phyloP scores from a whole-genome alignment of 805 yeast genomes.

The Maudiozyma pseudohumilis region DNA sequence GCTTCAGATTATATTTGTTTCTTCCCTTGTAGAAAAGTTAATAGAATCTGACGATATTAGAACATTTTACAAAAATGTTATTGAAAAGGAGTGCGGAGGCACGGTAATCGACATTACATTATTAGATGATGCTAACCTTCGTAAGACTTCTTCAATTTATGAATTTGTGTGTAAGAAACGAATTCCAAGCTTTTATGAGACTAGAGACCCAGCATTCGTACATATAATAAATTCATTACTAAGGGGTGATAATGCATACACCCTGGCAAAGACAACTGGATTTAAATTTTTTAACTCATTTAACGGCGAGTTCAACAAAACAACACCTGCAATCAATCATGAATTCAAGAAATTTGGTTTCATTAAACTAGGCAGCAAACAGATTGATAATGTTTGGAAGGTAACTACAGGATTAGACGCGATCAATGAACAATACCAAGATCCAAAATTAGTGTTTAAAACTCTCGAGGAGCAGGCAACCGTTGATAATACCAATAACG shows the following conservation, averaged over 20 bases:
- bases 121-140: constrained; percentile 10
- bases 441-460: constrained; percentile 19
- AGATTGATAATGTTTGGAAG: constrained; percentile 30
- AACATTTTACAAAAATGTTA: constrained; percentile 14
- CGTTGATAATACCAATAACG: constrained; percentile 4
- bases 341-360: constrained; percentile 25
- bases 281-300: constrained; percentile 19
- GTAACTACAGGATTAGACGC: constrained; percentile 31
- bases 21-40: constrained; percentile 11
- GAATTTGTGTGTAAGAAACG: constrained; percentile 12
- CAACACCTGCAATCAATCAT: constrained; percentile 6
- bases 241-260: constrained; percentile 10
- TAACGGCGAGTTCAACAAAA: not conserved
- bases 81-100: constrained; percentile 14
- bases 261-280: constrained; percentile 17
- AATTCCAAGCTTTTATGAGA: constrained; percentile 15
- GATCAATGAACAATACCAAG: constrained; percentile 16
- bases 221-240: constrained; percentile 9
- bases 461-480: constrained; percentile 10
- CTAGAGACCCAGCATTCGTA: constrained; percentile 18
- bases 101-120: constrained; percentile 6
- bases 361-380: constrained; percentile 26
- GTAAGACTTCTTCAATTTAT: constrained; percentile 11
- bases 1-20: constrained; percentile 16
- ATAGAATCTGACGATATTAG: constrained; percentile 13